Percentiles rank a stretch among this genome's conserved stretches.
These are phyloP conservation scores for Solanum chiquidenum DNA, from an alignment of 257 asterid species.

Conservation along the genomic window DNA sequence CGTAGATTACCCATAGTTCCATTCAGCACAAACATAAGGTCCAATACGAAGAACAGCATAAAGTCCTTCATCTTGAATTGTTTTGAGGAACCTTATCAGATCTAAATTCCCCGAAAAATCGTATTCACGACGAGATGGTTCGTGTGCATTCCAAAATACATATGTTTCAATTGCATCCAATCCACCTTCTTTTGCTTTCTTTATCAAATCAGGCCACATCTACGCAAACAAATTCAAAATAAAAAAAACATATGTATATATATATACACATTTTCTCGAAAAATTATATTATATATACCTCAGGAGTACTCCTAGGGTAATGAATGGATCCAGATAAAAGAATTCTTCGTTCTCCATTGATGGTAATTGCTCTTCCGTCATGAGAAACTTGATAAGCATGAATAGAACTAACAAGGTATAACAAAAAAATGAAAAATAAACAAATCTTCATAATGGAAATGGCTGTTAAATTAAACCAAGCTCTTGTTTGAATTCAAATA, in stretches of 20 bases:
- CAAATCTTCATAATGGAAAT: neutral
- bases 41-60: conserved; percentile 66
- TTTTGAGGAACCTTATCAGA: conserved; percentile 51
- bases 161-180: conserved; percentile 72
- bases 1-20: conserved; percentile 69
- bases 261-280: no score
- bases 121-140: conserved; percentile 50
- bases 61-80: conserved; percentile 47
- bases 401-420: neutral
- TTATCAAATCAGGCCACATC: conserved; percentile 87
- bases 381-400: conserved; percentile 26
- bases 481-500: neutral
- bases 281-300: conserved; percentile 12
- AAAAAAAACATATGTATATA: no score
- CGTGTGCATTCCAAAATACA: conserved; percentile 78
- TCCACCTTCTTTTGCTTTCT: conserved; percentile 67
- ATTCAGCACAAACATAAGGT: conserved; percentile 81
- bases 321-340: conserved; percentile 66
- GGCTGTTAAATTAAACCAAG: neutral
- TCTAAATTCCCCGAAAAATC: conserved; percentile 59
- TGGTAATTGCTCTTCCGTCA: conserved; percentile 53
- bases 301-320: conserved; percentile 64
- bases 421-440: neutral
- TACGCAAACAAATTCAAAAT: neutral
- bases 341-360: conserved; percentile 43